Conservation (phyloP, 73 alveolate genomes). For the Uronychia setigera region DNA sequence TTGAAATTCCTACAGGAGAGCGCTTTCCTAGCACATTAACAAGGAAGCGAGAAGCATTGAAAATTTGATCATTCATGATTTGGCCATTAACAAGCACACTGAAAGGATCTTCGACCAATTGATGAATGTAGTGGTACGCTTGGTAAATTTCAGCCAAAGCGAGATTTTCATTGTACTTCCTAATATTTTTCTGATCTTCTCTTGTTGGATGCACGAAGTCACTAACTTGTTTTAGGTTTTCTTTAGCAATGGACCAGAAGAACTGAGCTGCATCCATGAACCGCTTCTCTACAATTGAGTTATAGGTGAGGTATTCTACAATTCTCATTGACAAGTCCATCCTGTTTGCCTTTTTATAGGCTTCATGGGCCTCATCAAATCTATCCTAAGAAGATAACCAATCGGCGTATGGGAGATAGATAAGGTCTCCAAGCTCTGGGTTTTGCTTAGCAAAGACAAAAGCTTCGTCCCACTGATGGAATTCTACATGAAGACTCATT, state of each 20-base stretch:
- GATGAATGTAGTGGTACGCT: conserved; percentile 86
- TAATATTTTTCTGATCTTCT: conserved; percentile 67
- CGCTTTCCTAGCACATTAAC: conserved; percentile 72
- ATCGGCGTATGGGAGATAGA: conserved; percentile 94
- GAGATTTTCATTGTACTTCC: conserved; percentile 78
- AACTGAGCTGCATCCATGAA: conserved; percentile 93
- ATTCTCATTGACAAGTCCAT: conserved; percentile 87
- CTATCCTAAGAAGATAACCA: conserved; percentile 91
- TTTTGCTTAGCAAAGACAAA: conserved; percentile 83
- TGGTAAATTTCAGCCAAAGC: conserved; percentile 83
- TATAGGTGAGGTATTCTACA: conserved; percentile 84
- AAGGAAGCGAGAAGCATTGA: conserved; percentile 85
- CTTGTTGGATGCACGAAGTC: conserved; percentile 75
- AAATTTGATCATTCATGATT: conserved; percentile 78
- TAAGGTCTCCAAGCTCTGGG: conserved; percentile 79
- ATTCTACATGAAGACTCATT: conserved; percentile 92
- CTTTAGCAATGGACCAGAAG: conserved; percentile 88
- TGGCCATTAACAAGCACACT: conserved; percentile 71
- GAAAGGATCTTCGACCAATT: conserved; percentile 88
- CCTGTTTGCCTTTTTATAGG: conserved; percentile 92
- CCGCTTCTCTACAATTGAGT: conserved; percentile 92
- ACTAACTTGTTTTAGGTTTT: conserved; percentile 77
- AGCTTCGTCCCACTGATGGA: conserved; percentile 96
- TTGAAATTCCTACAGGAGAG: conserved; percentile 60
- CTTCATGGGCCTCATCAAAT: conserved; percentile 96